Base-by-base conservation (phyloP, 352 stramenopile genomes). In the Pythium phragmiticola region DNA sequence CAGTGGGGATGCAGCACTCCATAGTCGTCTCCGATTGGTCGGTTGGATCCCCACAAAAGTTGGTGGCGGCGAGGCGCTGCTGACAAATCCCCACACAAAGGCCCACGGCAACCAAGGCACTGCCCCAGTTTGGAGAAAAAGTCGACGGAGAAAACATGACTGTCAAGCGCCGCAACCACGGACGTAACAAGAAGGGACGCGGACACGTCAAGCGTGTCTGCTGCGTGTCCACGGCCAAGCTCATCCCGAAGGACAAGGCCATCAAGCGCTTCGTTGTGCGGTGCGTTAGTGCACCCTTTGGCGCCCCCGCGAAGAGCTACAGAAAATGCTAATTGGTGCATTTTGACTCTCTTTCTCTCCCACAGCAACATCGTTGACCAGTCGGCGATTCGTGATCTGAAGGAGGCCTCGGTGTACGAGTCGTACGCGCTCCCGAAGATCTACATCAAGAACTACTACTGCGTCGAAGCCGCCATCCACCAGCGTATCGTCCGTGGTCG, bases 381-480 rank as follows among this genome's bases (percentile, higher is more conserved):
- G 60, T 99, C 96, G 69, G 98, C 97, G 54, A 92, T 99, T 65
- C 89, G 97, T 94, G 97, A 99, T 84, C 95, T 99, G 76, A 98
- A 98, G 81, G 97, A 99, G 74, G 92, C 96, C 41, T 98, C 90
- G 26, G 97, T 98, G 60, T 99, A 99, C 88, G 95, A 98, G 82
- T 98, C 98, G 78, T 99, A 99, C 86, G 90, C 95, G 65, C 84
- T 99, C 66, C 97, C 97, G 68, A 99, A 99, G 90, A 96, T 99
- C 69, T 99, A 99, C 92, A 98, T 99, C 76, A 99, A 99, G 96
- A 98, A 99, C 94, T 99, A 99, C 83, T 99, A 99, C 91, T 99
- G 96, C 80, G 95, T 99, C 33, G 97, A 99, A 76, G 97, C 96
- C 52, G 97, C 97, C 59, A 98, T 99, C 63, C 97, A 99, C 89